Evolutionary conservation across 2,329 filamentous ascomycete species (phyloP), one percentile per base, ranked within the genome.

Genomic region (Grosmannia penicillata): DNA sequence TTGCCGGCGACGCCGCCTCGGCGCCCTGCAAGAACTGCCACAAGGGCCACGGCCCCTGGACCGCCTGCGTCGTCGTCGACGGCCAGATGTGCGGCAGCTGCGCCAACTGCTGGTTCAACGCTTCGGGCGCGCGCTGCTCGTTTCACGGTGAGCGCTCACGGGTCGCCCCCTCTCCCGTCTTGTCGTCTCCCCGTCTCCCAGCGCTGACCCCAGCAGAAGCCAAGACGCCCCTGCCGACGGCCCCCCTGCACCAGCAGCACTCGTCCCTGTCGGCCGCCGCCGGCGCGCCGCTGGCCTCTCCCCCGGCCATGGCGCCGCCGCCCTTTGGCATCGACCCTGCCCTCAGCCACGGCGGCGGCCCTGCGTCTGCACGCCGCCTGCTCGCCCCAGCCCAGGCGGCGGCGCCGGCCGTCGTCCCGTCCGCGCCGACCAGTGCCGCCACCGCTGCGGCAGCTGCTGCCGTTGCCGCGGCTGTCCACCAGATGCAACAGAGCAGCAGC

Each of bases 91-190:
- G 68, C 42, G 71, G 72, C 9, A 73, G 68, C 48, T 76, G 72
- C 44, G 65, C 70, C 41, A 76, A 76, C 49, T 76, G 72, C 51
- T 75, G 72, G 71, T 75, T 70, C 53, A 76, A 76, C 40, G 71
- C 71, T 8, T 73, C 69, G 36, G 71, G 71, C 9, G 63, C 68
- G 9, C 56, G 71, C 36, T 76, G 72, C 43, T 74, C 70, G 13
- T 75, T 74, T 49, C 72, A 75, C 42, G 69, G 71, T 74, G 56
- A 51, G 23, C 2, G n/a, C 6, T 30, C 25, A 8, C 27, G 13
- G 14, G 14, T 18, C 2, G 18, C 34, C 28, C 28, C 8, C 23
- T 25, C 21, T 14, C 6, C 21, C 17, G 23, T 4, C 14, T 29
- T 34, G 18, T 25, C 19, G 17, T 32, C 28, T 17, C 6, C 18